These are phyloP conservation scores for Spiraea crenata DNA, from an alignment of 331 rosid species.

Conservation along the genomic window DNA sequence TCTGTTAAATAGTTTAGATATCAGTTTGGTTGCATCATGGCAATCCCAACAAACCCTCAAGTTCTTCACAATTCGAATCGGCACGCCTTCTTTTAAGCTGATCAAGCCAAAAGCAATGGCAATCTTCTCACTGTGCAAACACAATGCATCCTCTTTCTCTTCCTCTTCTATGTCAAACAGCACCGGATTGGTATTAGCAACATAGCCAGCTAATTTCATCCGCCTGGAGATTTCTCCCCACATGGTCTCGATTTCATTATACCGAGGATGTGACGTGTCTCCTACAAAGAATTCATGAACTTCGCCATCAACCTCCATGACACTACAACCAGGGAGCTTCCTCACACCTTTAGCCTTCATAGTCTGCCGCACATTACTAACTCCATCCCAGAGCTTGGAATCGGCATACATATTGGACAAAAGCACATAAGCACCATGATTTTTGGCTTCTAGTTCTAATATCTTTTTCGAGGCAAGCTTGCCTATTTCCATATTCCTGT, in stretches of 20 bases:
- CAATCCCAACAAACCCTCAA: constrained; percentile 52
- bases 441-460: constrained; percentile 42
- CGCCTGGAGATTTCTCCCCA: constrained; percentile 37
- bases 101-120: constrained; percentile 55
- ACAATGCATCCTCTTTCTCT: constrained; percentile 45
- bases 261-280: constrained; percentile 44
- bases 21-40: constrained; percentile 45
- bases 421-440: constrained; percentile 48
- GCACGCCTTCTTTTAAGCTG: constrained; percentile 24
- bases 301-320: constrained; percentile 50
- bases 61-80: constrained; percentile 41
- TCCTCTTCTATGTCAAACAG: constrained; percentile 51
- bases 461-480: constrained; percentile 42
- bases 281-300: constrained; percentile 53
- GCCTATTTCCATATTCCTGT: constrained; percentile 38
- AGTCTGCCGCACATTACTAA: constrained; percentile 26
- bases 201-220: constrained; percentile 38
- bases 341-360: constrained; percentile 49
- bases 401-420: constrained; percentile 56
- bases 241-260: constrained; percentile 39
- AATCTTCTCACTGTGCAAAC: constrained; percentile 43
- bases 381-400: constrained; percentile 42
- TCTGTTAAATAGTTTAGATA: constrained; percentile 31
- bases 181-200: constrained; percentile 40
- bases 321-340: constrained; percentile 59